These are phyloP conservation scores for Mortierella alpina DNA, from an alignment of 192 early-diverging fungal genomes.

Conservation along the genomic window DNA sequence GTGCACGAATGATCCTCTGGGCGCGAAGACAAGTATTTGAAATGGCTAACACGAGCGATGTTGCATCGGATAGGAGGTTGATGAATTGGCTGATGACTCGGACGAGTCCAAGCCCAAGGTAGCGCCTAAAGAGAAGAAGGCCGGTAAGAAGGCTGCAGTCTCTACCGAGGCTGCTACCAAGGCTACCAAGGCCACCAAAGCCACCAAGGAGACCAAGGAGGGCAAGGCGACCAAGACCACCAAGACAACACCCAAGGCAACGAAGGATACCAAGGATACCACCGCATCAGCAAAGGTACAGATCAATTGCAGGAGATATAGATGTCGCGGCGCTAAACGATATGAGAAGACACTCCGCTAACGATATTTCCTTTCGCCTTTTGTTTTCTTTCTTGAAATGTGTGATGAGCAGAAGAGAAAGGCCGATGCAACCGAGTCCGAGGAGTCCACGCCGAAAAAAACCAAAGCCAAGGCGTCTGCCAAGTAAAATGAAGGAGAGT, in stretches of 20 bases:
- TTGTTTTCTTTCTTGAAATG: neutral
- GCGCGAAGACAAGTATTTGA: too few relatives aligned
- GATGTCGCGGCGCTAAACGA: neutral
- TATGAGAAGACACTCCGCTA: neutral
- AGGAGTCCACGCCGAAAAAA: conserved; percentile 2
- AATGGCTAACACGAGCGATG: too few relatives aligned
- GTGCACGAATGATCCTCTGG: neutral
- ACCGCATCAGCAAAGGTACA: conserved; percentile 37
- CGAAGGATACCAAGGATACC: conserved; percentile 9
- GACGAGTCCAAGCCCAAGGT: conserved; percentile 13
- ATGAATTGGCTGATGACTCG: conserved; percentile 24
- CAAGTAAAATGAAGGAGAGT: neutral
- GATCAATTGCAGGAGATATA: neutral
- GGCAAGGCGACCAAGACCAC: neutral
- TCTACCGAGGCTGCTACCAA: neutral
- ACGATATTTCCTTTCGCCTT: neutral
- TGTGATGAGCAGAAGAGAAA: conserved; percentile 9
- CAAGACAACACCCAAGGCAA: conserved; percentile 15
- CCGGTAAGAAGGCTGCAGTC: conserved; percentile 31
- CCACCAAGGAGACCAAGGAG: conserved; percentile 20
- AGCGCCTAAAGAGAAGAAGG: conserved; percentile 20
- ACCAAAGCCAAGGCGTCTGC: conserved; percentile 5
- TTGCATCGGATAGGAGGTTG: conserved; percentile 16
- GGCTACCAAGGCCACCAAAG: neutral
- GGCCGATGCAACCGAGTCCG: conserved; percentile 3